A percentile compares a stretch with the other conserved stretches of the same genome.
Conservation (phyloP, 2,329 filamentous ascomycete species). For the Coniochaeta hoffmannii region DNA sequence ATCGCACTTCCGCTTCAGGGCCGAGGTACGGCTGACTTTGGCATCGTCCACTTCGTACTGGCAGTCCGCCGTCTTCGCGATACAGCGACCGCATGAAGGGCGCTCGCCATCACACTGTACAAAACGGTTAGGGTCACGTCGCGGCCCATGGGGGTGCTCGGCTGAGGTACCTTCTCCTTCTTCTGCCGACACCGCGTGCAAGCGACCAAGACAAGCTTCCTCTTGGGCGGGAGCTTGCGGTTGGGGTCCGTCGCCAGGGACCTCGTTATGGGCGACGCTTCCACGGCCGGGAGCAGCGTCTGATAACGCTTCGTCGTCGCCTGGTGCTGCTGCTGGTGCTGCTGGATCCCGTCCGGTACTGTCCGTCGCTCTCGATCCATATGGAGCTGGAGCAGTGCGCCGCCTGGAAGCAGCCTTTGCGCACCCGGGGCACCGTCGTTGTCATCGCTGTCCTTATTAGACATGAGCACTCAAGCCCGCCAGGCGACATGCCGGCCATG, state of each 20-base stretch:
- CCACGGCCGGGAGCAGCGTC: conserved; percentile 1
- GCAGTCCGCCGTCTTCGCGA: conserved; percentile 5
- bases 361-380: not conserved
- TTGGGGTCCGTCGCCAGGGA: not conserved
- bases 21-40: conserved; percentile 8
- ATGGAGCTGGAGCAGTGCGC: not conserved
- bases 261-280: not conserved
- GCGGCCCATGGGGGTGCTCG: not conserved
- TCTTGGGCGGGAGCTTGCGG: conserved; percentile 3
- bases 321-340: too few species aligned
- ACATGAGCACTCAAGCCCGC: too few species aligned
- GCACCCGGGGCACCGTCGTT: not conserved
- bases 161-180: conserved; percentile 1
- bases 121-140: not conserved
- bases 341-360: not conserved
- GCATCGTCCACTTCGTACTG: conserved; percentile 9
- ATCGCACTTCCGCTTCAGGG: conserved; percentile 12
- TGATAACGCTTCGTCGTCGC: conserved; percentile 2
- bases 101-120: conserved; percentile 9
- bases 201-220: not conserved
- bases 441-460: not conserved
- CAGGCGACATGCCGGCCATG: not conserved
- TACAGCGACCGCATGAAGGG: conserved; percentile 8
- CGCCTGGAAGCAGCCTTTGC: not conserved
- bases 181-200: not conserved